Base-by-base conservation (phyloP, 306 rosid genomes). In the Acacia melanoxylon region DNA sequence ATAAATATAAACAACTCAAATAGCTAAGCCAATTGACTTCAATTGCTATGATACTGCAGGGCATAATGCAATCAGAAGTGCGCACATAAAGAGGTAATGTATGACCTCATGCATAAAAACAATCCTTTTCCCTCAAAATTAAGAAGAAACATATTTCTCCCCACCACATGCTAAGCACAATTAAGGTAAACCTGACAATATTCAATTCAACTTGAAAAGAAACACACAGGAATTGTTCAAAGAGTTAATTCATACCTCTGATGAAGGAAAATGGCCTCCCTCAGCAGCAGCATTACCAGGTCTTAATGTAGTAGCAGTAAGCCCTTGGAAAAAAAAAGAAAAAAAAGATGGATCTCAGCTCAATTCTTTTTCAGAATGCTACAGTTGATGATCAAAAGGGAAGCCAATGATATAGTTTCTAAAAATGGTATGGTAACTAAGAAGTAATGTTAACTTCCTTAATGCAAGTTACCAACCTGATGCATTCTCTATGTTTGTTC, bases 241-340 rank as follows among this genome's bases (percentile, higher is more conserved):
- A 35, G 79, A 75, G 68, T 45, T 78, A 52, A 73, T 58, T 9
- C 83, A 77, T 89, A 95, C 99, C 99, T 93, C 93, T 75, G 90
- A 86, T 70, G 91, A 86, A 80, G 90, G 98, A 61, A 96, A 67
- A 86, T 90, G 84, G 74, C 87, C 91, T 68, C 90, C 92, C 72
- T 84, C 91, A 59, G 56, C 88, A 82, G 92, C 80, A 58, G 80
- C 85, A 84, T 86, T 91, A 63, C 89, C 91, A 68, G 86, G 91
- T 84, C 90, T 83, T 44, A 90, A 84, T 41, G 91, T 91, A 75
- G 91, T 77, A 68, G 89, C 85, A 68, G 85, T 76, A 69, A 76
- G 86, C 72, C 93, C 99, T 95, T 71, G 89, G 73, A 25, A 4
- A 3, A 29, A 5, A 29, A 29, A 2, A 29, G 5, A 25, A 61